Base-by-base conservation (phyloP, 768 basidiomycete genomes). In the Naganishia onofrii region DNA sequence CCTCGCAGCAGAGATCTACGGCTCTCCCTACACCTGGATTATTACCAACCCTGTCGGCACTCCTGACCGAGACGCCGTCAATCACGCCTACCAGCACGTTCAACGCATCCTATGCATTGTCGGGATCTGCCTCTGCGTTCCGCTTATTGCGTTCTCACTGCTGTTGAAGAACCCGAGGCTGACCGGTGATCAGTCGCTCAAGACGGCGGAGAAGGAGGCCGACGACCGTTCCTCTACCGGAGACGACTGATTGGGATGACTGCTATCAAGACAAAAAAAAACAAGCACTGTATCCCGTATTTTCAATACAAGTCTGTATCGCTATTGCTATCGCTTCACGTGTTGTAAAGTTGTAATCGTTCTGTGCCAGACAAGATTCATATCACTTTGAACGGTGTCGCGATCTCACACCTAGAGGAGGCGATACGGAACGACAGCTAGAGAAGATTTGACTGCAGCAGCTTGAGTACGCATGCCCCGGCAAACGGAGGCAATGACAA, bases 1-100 rank as follows among this genome's bases (percentile, higher is more conserved):
- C 7, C 67, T 79, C 26, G 78, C 79, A 28, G 54, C 71, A 0
- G 44, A 58, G 10, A 71, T 72, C 10, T 81, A 79, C 64, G 72
- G 68, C 26, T 71, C 74, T 60, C 79, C 81, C 3, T 73, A 77
- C 34, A 69, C 69, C 6, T 75, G 72, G 64, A 66, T 65, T 10
- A 36, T 53, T 13, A 23, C 36, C 3, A 69, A 72, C 66, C 63
- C 73, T 21, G 36, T 68, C 36, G 74, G 71, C 12, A 69, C 68
- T 21, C 58, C 70, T 8, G 64, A 63, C 32, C 34, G 73, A 8
- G 46, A 70, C 36, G 71, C 54, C 9, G 67, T 75, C 44, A 56
- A 72, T 29, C 64, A 31, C 13, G 72, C 74, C 0, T 74, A 75
- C 60, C 58, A 63, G 36, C 29, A 69, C 12, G 65, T 66, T 1